These are phyloP conservation scores for Sisymbrium irio DNA, from an alignment of 345 rosid species.

Conservation along the genomic window DNA sequence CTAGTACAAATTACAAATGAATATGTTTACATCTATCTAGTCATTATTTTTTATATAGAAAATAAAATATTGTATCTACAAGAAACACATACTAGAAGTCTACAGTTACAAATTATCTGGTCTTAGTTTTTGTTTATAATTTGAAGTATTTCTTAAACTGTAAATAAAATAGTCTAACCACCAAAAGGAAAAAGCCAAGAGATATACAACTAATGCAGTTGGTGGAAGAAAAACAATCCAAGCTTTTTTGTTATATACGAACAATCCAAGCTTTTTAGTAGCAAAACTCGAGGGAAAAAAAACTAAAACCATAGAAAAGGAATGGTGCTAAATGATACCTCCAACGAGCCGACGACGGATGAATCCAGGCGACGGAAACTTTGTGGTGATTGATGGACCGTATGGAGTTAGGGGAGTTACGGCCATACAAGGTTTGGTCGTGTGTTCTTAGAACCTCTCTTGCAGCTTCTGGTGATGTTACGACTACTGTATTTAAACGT, in stretches of 20 bases:
- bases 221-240: background rate
- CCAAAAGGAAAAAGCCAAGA: background rate
- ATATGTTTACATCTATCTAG: background rate
- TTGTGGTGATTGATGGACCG: constrained; percentile 20
- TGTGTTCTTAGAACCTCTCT: constrained; percentile 32
- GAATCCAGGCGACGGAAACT: constrained; percentile 7
- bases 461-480: constrained; percentile 31
- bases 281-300: background rate
- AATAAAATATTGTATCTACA: background rate
- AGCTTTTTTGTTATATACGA: background rate
- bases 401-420: constrained; percentile 18
- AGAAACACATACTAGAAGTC: background rate
- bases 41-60: background rate
- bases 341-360: constrained; percentile 32
- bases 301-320: background rate
- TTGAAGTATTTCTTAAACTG: background rate
- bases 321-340: constrained; percentile 3
- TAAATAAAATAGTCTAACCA: background rate
- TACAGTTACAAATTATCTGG: background rate
- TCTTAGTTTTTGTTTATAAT: background rate
- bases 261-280: background rate
- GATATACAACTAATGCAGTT: background rate
- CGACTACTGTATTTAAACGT: constrained; percentile 4
- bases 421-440: constrained; percentile 31
- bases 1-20: background rate